Percentiles rank a stretch among this genome's conserved stretches.
Evolutionary conservation across 2,329 filamentous ascomycete genomes (phyloP).

Genomic region (Colletotrichum theobromicola): DNA sequence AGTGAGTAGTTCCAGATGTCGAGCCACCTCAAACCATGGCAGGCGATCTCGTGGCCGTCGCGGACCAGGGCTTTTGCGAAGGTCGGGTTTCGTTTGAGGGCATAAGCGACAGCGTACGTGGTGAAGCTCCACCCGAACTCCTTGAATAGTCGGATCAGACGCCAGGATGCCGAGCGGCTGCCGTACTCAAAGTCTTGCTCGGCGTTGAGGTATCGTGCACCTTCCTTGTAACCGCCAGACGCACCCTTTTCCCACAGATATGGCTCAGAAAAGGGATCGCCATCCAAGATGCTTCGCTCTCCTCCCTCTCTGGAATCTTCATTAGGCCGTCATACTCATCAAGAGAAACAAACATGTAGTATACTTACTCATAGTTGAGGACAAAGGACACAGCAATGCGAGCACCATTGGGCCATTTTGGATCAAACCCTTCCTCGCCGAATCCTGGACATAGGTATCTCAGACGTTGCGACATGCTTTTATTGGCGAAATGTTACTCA

Average conservation of each 20-base stretch:
- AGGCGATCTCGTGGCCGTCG: constrained; percentile 45
- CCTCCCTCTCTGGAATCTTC: constrained; percentile 26
- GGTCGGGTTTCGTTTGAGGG: constrained; percentile 43
- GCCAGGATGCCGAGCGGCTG: constrained; percentile 35
- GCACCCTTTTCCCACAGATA: constrained; percentile 30
- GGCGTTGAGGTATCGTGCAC: constrained; percentile 24
- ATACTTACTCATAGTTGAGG: neutral
- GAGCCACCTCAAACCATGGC: constrained; percentile 47
- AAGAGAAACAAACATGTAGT: accelerated
- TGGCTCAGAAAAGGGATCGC: constrained; percentile 26
- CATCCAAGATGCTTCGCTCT: constrained; percentile 29
- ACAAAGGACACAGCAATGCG: neutral
- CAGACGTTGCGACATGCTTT: neutral
- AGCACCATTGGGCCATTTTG: neutral
- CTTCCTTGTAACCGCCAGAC: constrained; percentile 26
- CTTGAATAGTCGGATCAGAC: constrained; percentile 43
- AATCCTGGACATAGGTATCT: neutral
- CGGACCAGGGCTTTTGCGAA: constrained; percentile 43
- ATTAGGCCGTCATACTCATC: neutral
- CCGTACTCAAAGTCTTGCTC: constrained; percentile 30
- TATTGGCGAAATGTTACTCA: neutral
- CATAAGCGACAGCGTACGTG: constrained; percentile 43
- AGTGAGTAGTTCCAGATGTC: constrained; percentile 42
- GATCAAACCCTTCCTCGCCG: neutral
- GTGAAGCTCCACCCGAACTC: constrained; percentile 47